Evolutionary conservation across 2,329 filamentous ascomycete species (phyloP).

Genomic region (Fusarium neocosmosporiellum): DNA sequence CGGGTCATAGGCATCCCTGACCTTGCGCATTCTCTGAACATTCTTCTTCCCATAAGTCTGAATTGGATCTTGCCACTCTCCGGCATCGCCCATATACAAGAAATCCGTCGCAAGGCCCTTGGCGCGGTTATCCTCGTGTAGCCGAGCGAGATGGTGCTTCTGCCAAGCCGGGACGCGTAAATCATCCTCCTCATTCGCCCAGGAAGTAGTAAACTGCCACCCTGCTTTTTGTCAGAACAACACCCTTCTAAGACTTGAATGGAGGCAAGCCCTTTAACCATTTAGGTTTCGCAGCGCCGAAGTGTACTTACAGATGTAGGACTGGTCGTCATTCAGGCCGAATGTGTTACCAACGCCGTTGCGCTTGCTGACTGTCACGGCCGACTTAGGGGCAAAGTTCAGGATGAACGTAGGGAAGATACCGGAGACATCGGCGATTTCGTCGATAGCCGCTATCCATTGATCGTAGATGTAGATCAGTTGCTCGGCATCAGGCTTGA

Average conservation of each 20-base stretch:
- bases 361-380: neutral
- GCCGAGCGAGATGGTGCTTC: conserved; percentile 38
- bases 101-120: conserved; percentile 49
- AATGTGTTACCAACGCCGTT: conserved; percentile 22
- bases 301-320: conserved; percentile 10
- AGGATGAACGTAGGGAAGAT: conserved; percentile 11
- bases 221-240: conserved; percentile 33
- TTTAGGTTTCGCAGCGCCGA: neutral
- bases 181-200: conserved; percentile 50
- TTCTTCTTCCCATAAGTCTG: conserved; percentile 48
- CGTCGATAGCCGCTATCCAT: conserved; percentile 49
- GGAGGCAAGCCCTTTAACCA: conserved; percentile 22
- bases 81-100: conserved; percentile 32
- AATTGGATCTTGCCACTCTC: conserved; percentile 52
- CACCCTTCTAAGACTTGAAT: fast-evolving
- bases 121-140: conserved; percentile 47
- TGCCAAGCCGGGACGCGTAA: conserved; percentile 49
- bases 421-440: conserved; percentile 19
- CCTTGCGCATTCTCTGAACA: conserved; percentile 45
- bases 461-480: conserved; percentile 47
- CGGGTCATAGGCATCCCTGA: conserved; percentile 49
- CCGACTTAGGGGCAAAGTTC: conserved; percentile 4
- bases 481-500: conserved; percentile 48
- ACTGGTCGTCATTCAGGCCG: conserved; percentile 4
- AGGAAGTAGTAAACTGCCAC: conserved; percentile 53